These are phyloP conservation scores for Fraxinus sp. DNA, from an alignment of 305 asterid species.

Conservation along the genomic window DNA sequence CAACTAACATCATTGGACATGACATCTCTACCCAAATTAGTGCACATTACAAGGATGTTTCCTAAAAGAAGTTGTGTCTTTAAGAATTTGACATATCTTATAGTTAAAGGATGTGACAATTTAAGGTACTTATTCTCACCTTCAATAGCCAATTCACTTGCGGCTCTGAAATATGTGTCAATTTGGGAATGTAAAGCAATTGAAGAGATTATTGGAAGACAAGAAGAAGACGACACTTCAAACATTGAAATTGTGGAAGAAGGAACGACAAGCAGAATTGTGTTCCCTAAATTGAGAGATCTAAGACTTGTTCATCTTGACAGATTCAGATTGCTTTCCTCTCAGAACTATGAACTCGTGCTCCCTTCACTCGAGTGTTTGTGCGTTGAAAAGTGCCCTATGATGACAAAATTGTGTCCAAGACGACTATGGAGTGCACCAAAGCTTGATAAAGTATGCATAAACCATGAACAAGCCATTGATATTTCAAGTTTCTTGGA, in stretches of 20 bases:
- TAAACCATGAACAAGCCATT: neutral
- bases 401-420: neutral
- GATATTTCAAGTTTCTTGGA: conserved; percentile 31
- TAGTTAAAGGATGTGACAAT: neutral
- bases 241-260: neutral
- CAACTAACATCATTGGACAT: neutral
- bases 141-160: conserved; percentile 5
- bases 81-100: neutral
- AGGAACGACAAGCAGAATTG: neutral
- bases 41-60: neutral
- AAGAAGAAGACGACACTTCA: neutral
- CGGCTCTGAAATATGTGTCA: neutral
- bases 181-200: neutral
- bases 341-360: neutral
- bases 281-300: neutral
- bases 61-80: neutral
- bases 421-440: neutral
- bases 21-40: neutral
- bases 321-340: neutral
- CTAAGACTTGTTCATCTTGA: neutral
- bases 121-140: conserved; percentile 4
- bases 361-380: neutral
- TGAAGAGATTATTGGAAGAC: conserved; percentile 1
- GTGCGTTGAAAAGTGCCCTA: neutral
- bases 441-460: neutral